Evolutionary conservation across 352 stramenopile genomes (phyloP).

Genomic region (Thalassiosira exigua): DNA sequence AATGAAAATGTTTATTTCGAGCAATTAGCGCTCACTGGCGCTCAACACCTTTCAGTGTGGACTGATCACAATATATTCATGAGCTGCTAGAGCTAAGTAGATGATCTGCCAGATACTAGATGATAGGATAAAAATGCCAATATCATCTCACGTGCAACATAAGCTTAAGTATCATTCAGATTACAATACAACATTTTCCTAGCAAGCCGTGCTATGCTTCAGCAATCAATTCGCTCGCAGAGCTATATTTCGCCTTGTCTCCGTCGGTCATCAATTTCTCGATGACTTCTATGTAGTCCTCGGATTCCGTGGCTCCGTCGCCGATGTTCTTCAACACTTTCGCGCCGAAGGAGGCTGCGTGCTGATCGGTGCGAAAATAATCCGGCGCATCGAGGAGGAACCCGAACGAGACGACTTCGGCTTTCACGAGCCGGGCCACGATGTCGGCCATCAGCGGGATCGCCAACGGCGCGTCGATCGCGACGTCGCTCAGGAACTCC

Average conservation of each 20-base stretch:
- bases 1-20: too few relatives aligned
- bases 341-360: constrained; percentile 66
- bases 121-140: too few relatives aligned
- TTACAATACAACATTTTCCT: too few relatives aligned
- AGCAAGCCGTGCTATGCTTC: constrained; percentile 39
- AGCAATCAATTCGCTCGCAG: constrained; percentile 55
- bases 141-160: too few relatives aligned
- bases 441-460: constrained; percentile 64
- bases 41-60: too few relatives aligned
- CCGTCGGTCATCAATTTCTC: constrained; percentile 76
- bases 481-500: constrained; percentile 79
- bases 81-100: too few relatives aligned
- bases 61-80: too few relatives aligned
- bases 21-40: too few relatives aligned
- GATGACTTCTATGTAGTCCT: constrained; percentile 59
- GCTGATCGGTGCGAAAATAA: constrained; percentile 73
- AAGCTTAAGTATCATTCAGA: too few relatives aligned
- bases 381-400: constrained; percentile 72
- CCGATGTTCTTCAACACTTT: constrained; percentile 71
- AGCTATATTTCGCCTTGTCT: constrained; percentile 59
- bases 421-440: constrained; percentile 66
- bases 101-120: too few relatives aligned
- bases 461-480: constrained; percentile 81
- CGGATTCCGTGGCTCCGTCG: constrained; percentile 42
- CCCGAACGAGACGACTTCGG: constrained; percentile 54